Conservation (phyloP, 2,329 filamentous ascomycete genomes). For the Didymella segeticola region DNA sequence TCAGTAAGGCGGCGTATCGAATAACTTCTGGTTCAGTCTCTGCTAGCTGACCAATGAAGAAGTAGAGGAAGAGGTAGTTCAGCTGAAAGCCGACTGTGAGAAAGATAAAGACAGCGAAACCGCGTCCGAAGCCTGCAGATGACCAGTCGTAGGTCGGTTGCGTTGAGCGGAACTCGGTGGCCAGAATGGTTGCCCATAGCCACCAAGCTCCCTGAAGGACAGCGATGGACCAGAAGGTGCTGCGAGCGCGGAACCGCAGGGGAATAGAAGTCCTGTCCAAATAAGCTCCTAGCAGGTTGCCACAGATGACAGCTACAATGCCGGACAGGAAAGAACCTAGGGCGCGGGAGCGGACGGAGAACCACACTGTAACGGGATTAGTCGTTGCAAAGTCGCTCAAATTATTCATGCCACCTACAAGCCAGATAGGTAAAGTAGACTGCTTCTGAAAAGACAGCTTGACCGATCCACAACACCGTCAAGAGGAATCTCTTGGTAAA, state of each 20-base stretch:
- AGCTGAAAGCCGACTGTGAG: conserved; percentile 72
- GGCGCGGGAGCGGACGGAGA: conserved; percentile 71
- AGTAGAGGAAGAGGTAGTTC: conserved; percentile 79
- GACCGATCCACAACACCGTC: conserved; percentile 71
- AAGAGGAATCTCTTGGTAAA: conserved; percentile 68
- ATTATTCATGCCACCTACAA: conserved; percentile 38
- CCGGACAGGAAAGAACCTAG: conserved; percentile 75
- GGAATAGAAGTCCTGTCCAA: conserved; percentile 65
- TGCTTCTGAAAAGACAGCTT: conserved; percentile 73
- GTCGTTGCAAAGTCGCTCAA: not conserved
- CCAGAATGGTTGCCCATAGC: conserved; percentile 72
- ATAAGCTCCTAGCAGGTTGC: conserved; percentile 71
- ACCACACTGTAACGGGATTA: conserved; percentile 61
- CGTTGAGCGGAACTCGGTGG: conserved; percentile 64
- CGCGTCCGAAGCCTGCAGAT: conserved; percentile 67
- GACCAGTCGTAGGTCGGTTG: conserved; percentile 71
- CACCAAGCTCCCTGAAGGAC: conserved; percentile 72
- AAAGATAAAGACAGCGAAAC: conserved; percentile 72
- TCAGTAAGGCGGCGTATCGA: conserved; percentile 70
- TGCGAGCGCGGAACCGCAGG: conserved; percentile 62
- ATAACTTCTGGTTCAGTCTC: conserved; percentile 68
- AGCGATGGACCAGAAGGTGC: conserved; percentile 62
- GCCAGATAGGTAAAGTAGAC: conserved; percentile 74
- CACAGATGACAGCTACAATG: conserved; percentile 68
- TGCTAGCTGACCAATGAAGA: conserved; percentile 72